Conservation (phyloP, 2,329 filamentous ascomycete genomes). For the Beauveria scarabaeidicola region DNA sequence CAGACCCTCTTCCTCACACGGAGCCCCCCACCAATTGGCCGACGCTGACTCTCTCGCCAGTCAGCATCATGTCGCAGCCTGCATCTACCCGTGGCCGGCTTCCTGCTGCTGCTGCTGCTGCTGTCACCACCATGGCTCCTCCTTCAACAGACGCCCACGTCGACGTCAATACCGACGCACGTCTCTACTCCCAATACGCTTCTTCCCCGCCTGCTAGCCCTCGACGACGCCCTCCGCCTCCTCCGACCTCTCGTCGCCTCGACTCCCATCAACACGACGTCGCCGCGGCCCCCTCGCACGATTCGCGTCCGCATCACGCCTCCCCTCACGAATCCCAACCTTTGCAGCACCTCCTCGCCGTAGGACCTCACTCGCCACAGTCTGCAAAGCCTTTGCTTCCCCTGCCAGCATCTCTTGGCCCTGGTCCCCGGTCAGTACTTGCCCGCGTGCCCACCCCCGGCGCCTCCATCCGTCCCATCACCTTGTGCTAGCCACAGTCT, state of each 20-base stretch:
- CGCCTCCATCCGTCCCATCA: not conserved
- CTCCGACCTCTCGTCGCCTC: not conserved
- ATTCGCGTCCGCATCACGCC: not conserved
- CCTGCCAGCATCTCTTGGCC: not conserved
- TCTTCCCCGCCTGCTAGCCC: constrained; percentile 4
- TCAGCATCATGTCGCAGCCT: constrained; percentile 11
- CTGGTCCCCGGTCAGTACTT: constrained; percentile 6
- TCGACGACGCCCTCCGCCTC: constrained; percentile 1
- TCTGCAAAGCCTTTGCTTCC: not conserved
- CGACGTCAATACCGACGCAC: not conserved
- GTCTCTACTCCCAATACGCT: not conserved
- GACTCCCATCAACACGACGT: not conserved
- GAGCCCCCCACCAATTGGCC: not conserved
- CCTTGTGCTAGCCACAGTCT: not conserved
- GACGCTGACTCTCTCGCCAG: not conserved
- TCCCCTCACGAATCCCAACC: not conserved
- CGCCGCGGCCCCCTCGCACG: not conserved
- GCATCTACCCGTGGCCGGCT: not conserved
- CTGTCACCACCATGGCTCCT: not conserved
- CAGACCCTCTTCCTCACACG: not conserved
- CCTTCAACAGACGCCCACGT: not conserved
- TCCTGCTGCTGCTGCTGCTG: not conserved
- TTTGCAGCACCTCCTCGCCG: not conserved
- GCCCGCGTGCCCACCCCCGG: not conserved
- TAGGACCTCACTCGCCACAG: not conserved